phyloP scores from a whole-genome alignment of 352 stramenopile species.

The Globisporangium ultimum region DNA sequence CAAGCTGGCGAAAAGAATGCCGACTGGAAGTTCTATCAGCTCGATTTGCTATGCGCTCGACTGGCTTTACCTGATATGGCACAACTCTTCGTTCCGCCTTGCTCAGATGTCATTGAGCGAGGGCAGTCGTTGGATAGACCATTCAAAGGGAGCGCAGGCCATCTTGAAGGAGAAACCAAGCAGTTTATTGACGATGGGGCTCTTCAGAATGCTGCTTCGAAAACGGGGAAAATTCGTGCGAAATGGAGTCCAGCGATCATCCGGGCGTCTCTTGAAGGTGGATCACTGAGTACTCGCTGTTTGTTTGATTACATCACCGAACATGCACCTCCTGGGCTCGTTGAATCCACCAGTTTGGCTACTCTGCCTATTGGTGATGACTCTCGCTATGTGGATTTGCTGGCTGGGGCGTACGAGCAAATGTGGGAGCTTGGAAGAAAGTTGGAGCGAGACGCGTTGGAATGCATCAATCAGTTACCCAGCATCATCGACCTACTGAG shows the following conservation, averaged over 20 bases:
- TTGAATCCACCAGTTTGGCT: slow-evolving; percentile 43
- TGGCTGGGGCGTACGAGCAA: slow-evolving; percentile 65
- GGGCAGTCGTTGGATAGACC: slow-evolving; percentile 22
- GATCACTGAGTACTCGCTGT: slow-evolving; percentile 58
- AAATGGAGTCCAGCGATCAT: slow-evolving; percentile 60
- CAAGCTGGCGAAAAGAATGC: slow-evolving; percentile 25
- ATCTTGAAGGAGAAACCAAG: slow-evolving; percentile 17
- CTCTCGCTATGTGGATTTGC: slow-evolving; percentile 35
- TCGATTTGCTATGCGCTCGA: slow-evolving; percentile 80
- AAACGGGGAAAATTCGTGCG: slow-evolving; percentile 56
- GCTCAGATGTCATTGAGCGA: slow-evolving; percentile 56
- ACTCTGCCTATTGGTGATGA: slow-evolving; percentile 30
- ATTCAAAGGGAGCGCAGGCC: slow-evolving; percentile 7
- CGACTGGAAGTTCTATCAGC: slow-evolving; percentile 61
- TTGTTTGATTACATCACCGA: slow-evolving; percentile 70
- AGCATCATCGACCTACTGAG: slow-evolving; percentile 57
- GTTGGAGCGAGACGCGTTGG: slow-evolving; percentile 61
- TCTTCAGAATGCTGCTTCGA: slow-evolving; percentile 60
- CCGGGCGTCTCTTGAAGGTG: slow-evolving; percentile 50
- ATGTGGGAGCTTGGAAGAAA: slow-evolving; percentile 61
- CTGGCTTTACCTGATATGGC: slow-evolving; percentile 72
- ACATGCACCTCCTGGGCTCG: slow-evolving; percentile 46
- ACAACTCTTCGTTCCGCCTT: slow-evolving; percentile 71
- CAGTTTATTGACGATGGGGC: slow-evolving; percentile 63
- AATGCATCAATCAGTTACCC: slow-evolving; percentile 65